Evolutionary conservation across 768 basidiomycete genomes (phyloP).

Genomic region (Rubroboletus satanas): DNA sequence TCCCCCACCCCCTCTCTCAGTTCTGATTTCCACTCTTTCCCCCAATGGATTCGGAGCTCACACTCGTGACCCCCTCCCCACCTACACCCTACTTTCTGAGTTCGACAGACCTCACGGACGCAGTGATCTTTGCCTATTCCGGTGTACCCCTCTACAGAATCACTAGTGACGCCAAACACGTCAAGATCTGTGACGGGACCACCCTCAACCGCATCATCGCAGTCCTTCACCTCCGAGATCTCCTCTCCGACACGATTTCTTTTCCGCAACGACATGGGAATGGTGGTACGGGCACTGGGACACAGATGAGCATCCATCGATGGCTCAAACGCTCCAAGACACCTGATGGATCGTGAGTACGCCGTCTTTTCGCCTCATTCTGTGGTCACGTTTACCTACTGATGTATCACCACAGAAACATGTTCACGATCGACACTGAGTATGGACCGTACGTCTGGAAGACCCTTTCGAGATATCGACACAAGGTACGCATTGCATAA

Average conservation of each 20-base stretch:
- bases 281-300: neutral
- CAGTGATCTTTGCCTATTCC: constrained; percentile 18
- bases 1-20: neutral
- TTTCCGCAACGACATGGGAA: constrained; percentile 19
- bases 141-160: constrained; percentile 25
- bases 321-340: constrained; percentile 28
- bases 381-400: neutral
- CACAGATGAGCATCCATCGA: constrained; percentile 20
- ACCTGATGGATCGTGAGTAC: constrained; percentile 23
- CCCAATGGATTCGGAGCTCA: constrained; percentile 28
- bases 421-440: constrained; percentile 21
- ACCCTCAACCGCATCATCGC: constrained; percentile 16
- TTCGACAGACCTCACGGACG: constrained; percentile 14
- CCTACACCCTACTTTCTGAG: constrained; percentile 30
- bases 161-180: constrained; percentile 17
- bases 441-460: constrained; percentile 29
- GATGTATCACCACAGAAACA: constrained; percentile 4
- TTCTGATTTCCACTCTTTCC: neutral
- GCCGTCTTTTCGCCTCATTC: neutral
- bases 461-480: constrained; percentile 18
- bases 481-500: constrained; percentile 14
- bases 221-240: constrained; percentile 24
- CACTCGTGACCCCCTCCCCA: constrained; percentile 24
- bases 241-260: constrained; percentile 27
- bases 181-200: constrained; percentile 14